Evolutionary conservation across 139 green algal genomes (phyloP), one percentile per base, ranked within the genome.

Genomic region (Picochlorum sp.): DNA sequence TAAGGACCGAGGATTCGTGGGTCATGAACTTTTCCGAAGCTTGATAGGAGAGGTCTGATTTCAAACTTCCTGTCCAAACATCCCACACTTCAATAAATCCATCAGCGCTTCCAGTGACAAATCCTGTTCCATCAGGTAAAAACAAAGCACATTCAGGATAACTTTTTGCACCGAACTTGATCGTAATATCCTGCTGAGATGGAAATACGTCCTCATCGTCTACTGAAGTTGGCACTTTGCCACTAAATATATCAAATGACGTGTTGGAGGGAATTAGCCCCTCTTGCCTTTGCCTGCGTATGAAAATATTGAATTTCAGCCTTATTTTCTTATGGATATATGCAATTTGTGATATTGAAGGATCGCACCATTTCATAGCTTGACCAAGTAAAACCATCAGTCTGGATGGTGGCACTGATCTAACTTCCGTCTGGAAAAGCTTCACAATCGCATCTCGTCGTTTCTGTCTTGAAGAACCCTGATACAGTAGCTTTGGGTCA

Each of bases 21-120:
- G 97, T 92, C 90, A 98, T 97, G 78, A 97, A 98, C 71, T 83
- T 78, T 65, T 97, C 92, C 51, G 92, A 81, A 5, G 86, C 81
- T 81, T 98, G 93, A 75, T 96, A 98, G 44, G 79, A 49, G 66
- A 98, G 73, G 69, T 98, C 93, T 81, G 87, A 90, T 70, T 85
- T 88, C 45, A 98, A 74, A 67, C 89, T 92, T n/a, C 88, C 93
- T 0, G 79, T 94, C 23, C 86, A 60, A 18, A 73, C 78, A 67
- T 98, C 93, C 93, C 93, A 98, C 63, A 98, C 80, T 84, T 98
- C 92, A 34, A 98, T 92, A 78, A 98, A 97, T 2, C 93, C 93
- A 60, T 98, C 93, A 50, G 88, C 84, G 56, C 82, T 94, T 60
- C 93, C 94, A 3, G 87, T 95, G 32, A 88, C 79, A 47, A 98